Base-by-base conservation (phyloP, 2,329 filamentous ascomycete genomes). In the Aspergillus terreus region DNA sequence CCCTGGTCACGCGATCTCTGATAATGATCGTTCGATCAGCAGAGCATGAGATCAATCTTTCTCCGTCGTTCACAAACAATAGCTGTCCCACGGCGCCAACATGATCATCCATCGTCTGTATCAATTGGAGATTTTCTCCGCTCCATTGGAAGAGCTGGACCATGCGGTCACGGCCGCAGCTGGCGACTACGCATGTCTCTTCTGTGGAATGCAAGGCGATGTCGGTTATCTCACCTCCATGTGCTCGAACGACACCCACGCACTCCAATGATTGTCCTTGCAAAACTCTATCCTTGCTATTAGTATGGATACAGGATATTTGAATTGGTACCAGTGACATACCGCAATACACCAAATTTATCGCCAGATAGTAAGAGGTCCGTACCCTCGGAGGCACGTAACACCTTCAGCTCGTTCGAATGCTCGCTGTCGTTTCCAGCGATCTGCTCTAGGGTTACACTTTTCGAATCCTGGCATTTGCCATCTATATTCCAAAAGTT, bases 101-200 rank as follows among this genome's bases (percentile, higher is more conserved):
- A 70, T 97, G 95, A 60, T 99, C 92, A 50, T 89, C 85, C 65
- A 97, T 82, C 0, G 94, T 99, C 69, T 99, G 94, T 47, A 96
- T 82, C 51, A 96, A 82, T 52, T 88, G 82, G 69, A 95, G 87
- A 2, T 71, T 72, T 2, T 83, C 80, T 11, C 71, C 76, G 1
- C 74, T 72, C 21, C 78, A 77, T 54, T 82, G 79, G 66, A 96
- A 97, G n/a, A 99, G 75, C 68, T 99, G 94, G 1, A 92, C 83
- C n/a, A 88, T 96, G 46, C 94, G 86, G 71, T 99, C 94, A 58
- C 94, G 82, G 33, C 90, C 89, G 65, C 87, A 92, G 10, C 86
- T 91, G 15, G 89, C 92, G 60, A 97, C 78, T 43, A 96, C 76
- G 33, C 83, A 80, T 44, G 75, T 78, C 1, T 80, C 76, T 1